Percentiles rank a stretch among this genome's conserved stretches.
These are phyloP conservation scores for Aspergillus saccharolyticus DNA, from an alignment of 495 filamentous ascomycete genomes.

Conservation along the genomic window DNA sequence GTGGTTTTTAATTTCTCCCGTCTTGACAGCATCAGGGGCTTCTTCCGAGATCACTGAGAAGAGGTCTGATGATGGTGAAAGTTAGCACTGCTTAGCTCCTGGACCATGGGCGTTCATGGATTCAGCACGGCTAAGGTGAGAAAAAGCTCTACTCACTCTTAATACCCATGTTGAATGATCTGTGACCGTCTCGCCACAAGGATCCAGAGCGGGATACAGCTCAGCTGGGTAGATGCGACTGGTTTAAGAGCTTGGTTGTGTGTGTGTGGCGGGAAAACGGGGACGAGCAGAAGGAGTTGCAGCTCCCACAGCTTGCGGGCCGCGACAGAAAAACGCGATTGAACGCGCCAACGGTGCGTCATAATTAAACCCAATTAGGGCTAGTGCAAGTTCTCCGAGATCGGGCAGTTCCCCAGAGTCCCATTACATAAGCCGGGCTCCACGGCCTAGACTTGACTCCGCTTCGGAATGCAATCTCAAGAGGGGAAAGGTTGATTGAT, in stretches of 20 bases:
- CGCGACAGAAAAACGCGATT: constrained; percentile 27
- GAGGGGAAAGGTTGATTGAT: not conserved
- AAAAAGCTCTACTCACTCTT: constrained; percentile 51
- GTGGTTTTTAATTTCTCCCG: constrained; percentile 95
- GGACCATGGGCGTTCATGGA: not conserved
- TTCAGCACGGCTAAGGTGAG: not conserved
- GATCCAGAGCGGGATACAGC: not conserved
- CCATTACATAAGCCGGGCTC: constrained; percentile 9
- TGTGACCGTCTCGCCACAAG: not conserved
- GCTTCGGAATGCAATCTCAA: not conserved
- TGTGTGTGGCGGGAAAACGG: not conserved
- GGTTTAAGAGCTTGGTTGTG: not conserved
- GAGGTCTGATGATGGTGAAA: constrained; percentile 47
- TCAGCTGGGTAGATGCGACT: not conserved
- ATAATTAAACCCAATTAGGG: constrained; percentile 28
- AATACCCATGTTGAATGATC: constrained; percentile 70
- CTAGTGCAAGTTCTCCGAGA: constrained; percentile 23
- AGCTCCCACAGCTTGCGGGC: not conserved
- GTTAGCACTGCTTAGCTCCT: constrained; percentile 11
- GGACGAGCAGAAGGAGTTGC: not conserved
- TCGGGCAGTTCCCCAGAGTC: constrained; percentile 10
- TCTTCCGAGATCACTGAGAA: constrained; percentile 86
- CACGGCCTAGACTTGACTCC: not conserved
- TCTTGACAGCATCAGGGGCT: constrained; percentile 87
- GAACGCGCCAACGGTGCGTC: constrained; percentile 23